Evolutionary conservation across 495 filamentous ascomycete species (phyloP), one percentile per base, ranked within the genome.

Genomic region (Cairneyella variabilis): DNA sequence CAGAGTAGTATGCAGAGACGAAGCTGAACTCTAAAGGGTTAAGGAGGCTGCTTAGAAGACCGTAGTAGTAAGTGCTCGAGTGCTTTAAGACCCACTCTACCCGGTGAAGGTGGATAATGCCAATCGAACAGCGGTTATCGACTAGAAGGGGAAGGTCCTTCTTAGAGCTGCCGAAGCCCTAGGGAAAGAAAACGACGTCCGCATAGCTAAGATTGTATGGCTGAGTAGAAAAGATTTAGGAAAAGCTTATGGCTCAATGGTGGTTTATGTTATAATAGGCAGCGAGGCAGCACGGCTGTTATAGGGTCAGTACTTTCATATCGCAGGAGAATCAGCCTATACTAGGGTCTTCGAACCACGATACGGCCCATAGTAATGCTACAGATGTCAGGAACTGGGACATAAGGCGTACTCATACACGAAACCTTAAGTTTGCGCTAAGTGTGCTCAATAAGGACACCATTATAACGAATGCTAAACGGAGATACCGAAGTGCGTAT

Each of bases 161-260:
- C 36, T 37, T 21, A 40, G 55, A 32, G 40, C 37, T 28, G 22
- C n/a, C 27, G 54, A 55, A 23, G 46, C 32, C 5, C 34, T 55
- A 20, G 55, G 53, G 28, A 56, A 26, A 21, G 54, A 53, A 20
- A 60, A 60, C 45, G 39, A 56, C 3, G 55, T 57, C 27, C 2
- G 36, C 25, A 55, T 49, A 38, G 52, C 43, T 8, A 48, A 55
- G 32, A 55, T 48, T n/a, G 37, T 2, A 38, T 69, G 62, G 68
- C 68, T 71, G 16, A 69, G 63, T 45, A 66, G 43, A 1, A 68
- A 65, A 55, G 59, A 69, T 3, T 36, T 0, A 8, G 56, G 41
- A 8, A 70, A 70, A 38, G 46, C 64, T 6, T 67, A 69, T 62
- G 59, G 66, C 23, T 70, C 63, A 4, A 68, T 69, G 59, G 64